Base-by-base conservation (phyloP, 176 grass and related monocot species). In the Hordeum marinum region DNA sequence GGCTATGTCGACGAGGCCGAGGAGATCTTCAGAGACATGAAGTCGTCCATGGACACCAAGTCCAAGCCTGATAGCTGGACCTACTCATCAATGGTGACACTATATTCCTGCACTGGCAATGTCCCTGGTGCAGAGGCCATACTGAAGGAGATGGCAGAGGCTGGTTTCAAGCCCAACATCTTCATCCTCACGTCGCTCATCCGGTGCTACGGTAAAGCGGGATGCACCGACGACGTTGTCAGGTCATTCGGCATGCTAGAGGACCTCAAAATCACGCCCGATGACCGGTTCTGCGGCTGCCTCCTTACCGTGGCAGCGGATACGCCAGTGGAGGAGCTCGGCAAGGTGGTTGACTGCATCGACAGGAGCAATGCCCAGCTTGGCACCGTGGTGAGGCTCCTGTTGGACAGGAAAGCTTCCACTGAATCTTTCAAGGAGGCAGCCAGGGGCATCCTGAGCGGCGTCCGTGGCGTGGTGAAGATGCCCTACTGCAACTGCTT, bases 151-250 rank as follows among this genome's bases (percentile, higher is more conserved):
- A 98, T 98, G 96, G 14, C 85, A 57, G 91, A 88, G 84, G 86
- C 86, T 0, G 91, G 90, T 29, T 88, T 86, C 69, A 84, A 86
- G 76, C 93, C 91, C 17, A 94, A 88, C 82, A 95, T 98, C 76
- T 95, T 92, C 84, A 86, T 95, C 69, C 88, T 95, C 18, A 95
- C 96, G 70, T 98, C 93, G 23, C 84, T 98, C 65, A 90, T 92
- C 72, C 91, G 91, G 43, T 94, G 96, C 84, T 98, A 95, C 55
- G 93, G 96, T 37, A 95, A 83, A 77, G 93, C 62, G 7, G 77
- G 87, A 31, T 84, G 76, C 74, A 92, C 84, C 31, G 90, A 92
- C 11, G 81, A 86, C 6, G 84, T 98, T 5, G 83, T 94, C 60
- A 90, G 76, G 76, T 81, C 92, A 14, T 87, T 94, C 58, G 31